Evolutionary conservation across 768 basidiomycete genomes (phyloP), one percentile per base, ranked within the genome.

Genomic region (Dioszegia hungarica): DNA sequence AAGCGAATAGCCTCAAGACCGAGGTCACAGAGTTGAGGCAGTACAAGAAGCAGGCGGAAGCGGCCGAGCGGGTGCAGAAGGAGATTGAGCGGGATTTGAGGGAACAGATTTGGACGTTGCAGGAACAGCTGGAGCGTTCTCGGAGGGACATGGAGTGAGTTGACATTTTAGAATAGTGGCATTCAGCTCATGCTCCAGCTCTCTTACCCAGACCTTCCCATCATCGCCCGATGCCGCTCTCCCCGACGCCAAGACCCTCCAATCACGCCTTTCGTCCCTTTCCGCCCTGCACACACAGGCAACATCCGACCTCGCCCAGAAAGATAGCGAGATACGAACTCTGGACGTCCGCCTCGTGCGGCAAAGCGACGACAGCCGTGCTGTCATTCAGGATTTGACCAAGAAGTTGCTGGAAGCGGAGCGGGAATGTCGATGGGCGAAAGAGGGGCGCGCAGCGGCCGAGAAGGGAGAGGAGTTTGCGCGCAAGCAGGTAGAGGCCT

Each of bases 71-170:
- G 17, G 63, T 59, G 5, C 31, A 56, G 5, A 68, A 62, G 40
- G 61, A 66, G 12, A 49, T 60, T 0, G 67, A 66, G 47, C 57
- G 63, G 43, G 44, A 56, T 20, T 56, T 69, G 3, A 65, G 61
- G 57, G 69, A 74, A 33, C 59, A 66, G 45, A 66, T 69, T 9
- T 28, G 66, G 49, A 61, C 54, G 3, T 46, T 72, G 44, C 55
- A 66, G 20, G 68, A 68, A 22, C 71, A 74, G 41, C 46, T 75
- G 15, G 72, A 74, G 31, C 60, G 66, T 12, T 60, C 70, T 9
- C 57, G 67, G 27, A 34, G 70, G 17, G 74, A 75, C 34, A 72
- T 75, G 67, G 74, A 75, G 74, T 75, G 43, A 39, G 70, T 63
- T 5, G 10, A 27, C 28, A 19, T 48, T 2, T 17, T 22, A 36